These are phyloP conservation scores for Gardenia jasminoides DNA, from an alignment of 257 asterid species.

Conservation along the genomic window DNA sequence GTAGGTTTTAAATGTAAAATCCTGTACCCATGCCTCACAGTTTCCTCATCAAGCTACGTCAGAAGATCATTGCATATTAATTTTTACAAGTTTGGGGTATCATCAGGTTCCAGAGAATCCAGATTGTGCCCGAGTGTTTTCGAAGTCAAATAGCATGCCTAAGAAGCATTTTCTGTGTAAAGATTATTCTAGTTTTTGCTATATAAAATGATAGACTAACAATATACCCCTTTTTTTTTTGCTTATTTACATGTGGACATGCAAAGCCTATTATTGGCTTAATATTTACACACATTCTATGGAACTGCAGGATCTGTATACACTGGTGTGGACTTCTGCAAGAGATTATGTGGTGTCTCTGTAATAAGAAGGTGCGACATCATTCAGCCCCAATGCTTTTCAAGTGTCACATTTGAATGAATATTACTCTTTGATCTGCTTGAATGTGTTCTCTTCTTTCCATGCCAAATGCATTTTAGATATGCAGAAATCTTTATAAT, in stretches of 20 bases:
- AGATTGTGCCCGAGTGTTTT: not conserved
- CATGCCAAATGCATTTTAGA: not conserved
- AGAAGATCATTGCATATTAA: not conserved
- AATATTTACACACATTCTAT: not conserved
- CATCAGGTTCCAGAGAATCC: not conserved
- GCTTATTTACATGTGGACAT: not conserved
- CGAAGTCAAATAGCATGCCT: not conserved
- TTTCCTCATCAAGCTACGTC: not conserved
- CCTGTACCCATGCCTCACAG: not conserved
- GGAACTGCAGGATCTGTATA: slow-evolving; percentile 76
- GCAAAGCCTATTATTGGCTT: not conserved
- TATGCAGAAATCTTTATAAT: not conserved
- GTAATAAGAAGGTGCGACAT: slow-evolving; percentile 78
- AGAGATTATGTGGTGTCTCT: slow-evolving; percentile 95
- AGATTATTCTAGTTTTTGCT: not conserved
- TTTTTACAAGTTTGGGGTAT: not conserved
- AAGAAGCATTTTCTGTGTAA: not conserved
- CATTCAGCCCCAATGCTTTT: slow-evolving; percentile 2
- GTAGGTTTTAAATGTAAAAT: too few species aligned
- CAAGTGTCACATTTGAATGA: not conserved
- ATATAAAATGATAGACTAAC: not conserved
- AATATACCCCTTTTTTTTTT: not conserved
- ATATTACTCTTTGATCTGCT: not conserved
- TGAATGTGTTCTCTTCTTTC: not conserved
- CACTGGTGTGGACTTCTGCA: slow-evolving; percentile 96